A percentile compares a stretch with the other conserved stretches of the same genome.
These are phyloP conservation scores for Clarireedia monteithiana DNA, from an alignment of 2,329 filamentous ascomycete species.

Conservation along the genomic window DNA sequence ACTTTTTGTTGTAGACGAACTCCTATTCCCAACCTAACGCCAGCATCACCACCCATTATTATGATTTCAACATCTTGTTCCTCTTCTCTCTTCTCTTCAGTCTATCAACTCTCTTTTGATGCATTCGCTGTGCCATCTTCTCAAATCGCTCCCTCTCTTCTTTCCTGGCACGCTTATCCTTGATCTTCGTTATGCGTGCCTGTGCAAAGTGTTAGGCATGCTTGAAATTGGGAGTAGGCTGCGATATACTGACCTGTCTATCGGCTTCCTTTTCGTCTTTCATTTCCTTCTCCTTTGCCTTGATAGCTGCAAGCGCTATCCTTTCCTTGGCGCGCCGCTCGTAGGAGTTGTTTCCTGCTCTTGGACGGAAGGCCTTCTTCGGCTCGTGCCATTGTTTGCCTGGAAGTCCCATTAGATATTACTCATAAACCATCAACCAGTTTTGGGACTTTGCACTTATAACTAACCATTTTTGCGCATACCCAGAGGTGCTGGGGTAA, in stretches of 20 bases:
- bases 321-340: conserved; percentile 68
- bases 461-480: conserved; percentile 75
- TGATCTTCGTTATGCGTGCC: conserved; percentile 71
- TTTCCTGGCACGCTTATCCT: conserved; percentile 79
- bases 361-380: conserved; percentile 80
- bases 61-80: conserved; percentile 72
- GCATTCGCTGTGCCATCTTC: conserved; percentile 96
- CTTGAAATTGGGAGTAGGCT: not conserved
- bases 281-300: conserved; percentile 91
- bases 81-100: conserved; percentile 94
- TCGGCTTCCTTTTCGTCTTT: conserved; percentile 92
- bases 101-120: conserved; percentile 87
- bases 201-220: conserved; percentile 31
- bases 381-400: conserved; percentile 91
- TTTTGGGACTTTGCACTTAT: not conserved
- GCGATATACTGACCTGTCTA: conserved; percentile 54
- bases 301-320: conserved; percentile 62
- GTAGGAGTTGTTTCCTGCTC: conserved; percentile 68
- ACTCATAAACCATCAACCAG: conserved; percentile 1
- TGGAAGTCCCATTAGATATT: conserved; percentile 31
- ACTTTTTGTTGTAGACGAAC: too few species aligned
- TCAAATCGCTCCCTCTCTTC: conserved; percentile 89
- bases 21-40: conserved; percentile 1
- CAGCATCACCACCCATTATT: conserved; percentile 24
- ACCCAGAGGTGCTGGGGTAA: conserved; percentile 33